Conservation (phyloP, 2,329 filamentous ascomycete species). For the Magnaporthiopsis incrustans region DNA sequence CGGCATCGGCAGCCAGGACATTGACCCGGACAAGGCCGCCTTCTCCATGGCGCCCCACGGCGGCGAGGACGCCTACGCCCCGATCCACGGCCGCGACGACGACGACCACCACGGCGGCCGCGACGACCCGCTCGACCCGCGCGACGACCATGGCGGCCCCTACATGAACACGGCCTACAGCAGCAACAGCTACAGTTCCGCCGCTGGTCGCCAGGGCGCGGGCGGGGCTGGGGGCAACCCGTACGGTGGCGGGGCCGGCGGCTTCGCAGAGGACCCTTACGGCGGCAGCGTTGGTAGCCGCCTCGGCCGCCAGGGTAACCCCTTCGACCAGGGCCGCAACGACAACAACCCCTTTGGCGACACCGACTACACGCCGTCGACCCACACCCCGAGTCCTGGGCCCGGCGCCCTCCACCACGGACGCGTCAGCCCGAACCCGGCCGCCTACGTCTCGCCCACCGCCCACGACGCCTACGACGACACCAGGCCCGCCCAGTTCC, state of each 20-base stretch:
- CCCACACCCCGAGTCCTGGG: constrained; percentile 8
- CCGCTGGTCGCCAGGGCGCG: neutral
- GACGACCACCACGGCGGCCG: constrained; percentile 34
- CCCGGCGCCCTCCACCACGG: neutral
- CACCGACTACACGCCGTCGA: constrained; percentile 20
- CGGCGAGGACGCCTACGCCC: constrained; percentile 57
- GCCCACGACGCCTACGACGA: constrained; percentile 37
- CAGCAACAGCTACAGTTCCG: constrained; percentile 3
- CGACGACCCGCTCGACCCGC: constrained; percentile 22
- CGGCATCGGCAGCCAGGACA: constrained; percentile 32
- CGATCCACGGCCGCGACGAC: constrained; percentile 46
- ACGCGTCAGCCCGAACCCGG: constrained; percentile 12
- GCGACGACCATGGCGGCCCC: constrained; percentile 21
- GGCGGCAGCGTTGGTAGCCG: constrained; percentile 12
- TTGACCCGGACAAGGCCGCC: constrained; percentile 61
- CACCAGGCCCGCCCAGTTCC: constrained; percentile 44
- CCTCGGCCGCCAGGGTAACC: constrained; percentile 19
- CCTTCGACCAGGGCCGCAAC: constrained; percentile 12
- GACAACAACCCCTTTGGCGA: constrained; percentile 39
- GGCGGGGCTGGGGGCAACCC: constrained; percentile 1
- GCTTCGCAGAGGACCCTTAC: constrained; percentile 9
- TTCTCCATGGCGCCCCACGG: constrained; percentile 57
- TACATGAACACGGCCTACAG: constrained; percentile 8
- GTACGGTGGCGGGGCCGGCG: constrained; percentile 8
- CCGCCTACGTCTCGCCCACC: constrained; percentile 30